Base-by-base conservation (phyloP, 1,139 yeast genomes). In the Kodamaea arcana region DNA sequence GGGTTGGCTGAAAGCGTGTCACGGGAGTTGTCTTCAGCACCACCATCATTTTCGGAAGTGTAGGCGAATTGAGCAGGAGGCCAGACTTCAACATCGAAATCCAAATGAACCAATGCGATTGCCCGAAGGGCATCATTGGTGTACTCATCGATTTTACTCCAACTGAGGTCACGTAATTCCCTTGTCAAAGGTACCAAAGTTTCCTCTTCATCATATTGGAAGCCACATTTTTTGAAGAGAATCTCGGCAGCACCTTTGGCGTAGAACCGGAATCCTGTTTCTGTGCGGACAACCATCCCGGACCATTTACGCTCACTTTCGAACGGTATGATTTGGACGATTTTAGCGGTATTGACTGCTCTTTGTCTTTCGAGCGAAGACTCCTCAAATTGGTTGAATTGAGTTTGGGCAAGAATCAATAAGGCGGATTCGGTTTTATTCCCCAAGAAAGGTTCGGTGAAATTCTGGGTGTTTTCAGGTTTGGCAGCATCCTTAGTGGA, bases 201-300 rank as follows among this genome's bases (percentile, higher is more conserved):
- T 7, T 68, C 68, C 31, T 65, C 58, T 15, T 64, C 41, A 15
- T 54, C 46, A 14, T 45, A 41, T 51, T 63, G 47, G 54, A 56
- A 42, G 42, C 70, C 70, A 57, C 95, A 84, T 44, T 73, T 66
- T 34, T 71, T 70, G 47, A 86, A 72, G 13, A 92, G 72, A 41
- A 90, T 77, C 61, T 92, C 99, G 1, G 97, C 92, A 1, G 98
- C 98, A 43, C 99, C 98, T 63, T 92, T 92, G 42, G 85, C 68
- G 42, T 76, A 81, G 35, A 88, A 64, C 40, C 94, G 72, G 58
- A 60, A 83, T 2, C 75, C 75, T 25, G 65, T 56, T 4, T 59
- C 65, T 27, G 56, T 59, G 42, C 69, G 69, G 40, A 81, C 70
- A 4, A 88, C 82, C 12, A 88, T 62, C 34, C 94, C 95, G 52